Conservation (phyloP, 2,329 filamentous ascomycete genomes). For the Zymoseptoria pseudotritici region DNA sequence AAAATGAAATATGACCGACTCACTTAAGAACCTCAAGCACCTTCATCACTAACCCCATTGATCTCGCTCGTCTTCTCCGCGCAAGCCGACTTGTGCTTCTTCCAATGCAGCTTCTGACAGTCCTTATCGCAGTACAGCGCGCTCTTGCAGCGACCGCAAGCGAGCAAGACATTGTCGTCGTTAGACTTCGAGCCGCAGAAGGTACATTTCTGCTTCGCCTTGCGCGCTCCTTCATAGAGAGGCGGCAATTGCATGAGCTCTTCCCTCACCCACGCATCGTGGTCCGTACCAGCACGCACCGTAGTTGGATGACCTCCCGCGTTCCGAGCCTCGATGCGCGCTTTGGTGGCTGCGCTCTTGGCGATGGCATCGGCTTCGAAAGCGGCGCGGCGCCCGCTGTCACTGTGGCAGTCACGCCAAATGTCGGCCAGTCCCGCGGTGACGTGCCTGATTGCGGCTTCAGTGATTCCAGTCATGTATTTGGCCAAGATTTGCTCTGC, state of each 20-base stretch:
- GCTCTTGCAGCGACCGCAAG: constrained; percentile 1
- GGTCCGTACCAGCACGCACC: too few relatives aligned
- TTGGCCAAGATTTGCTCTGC: not conserved
- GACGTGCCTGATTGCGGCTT: not conserved
- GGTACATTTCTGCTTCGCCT: not conserved
- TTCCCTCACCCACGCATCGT: not conserved
- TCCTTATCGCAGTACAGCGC: not conserved
- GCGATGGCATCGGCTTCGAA: not conserved
- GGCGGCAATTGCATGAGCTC: not conserved
- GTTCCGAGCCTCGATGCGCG: not conserved
- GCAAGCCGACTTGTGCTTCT: constrained; percentile 1
- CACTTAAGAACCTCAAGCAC: not conserved
- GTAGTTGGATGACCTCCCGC: not conserved
- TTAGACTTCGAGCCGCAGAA: not conserved
- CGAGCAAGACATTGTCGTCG: not conserved
- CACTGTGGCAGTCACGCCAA: not conserved
- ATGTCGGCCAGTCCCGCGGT: not conserved
- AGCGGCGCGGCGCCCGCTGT: not conserved
- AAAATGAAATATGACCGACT: not conserved
- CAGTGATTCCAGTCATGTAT: not conserved
- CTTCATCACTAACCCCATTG: not conserved
- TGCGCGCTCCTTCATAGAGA: not conserved
- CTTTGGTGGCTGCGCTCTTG: not conserved
- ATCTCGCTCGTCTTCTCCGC: not conserved
- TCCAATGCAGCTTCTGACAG: constrained; percentile 3